Percentiles rank a stretch among this genome's conserved stretches.
Evolutionary conservation across 148 eudicot species (phyloP).

Genomic region (Nepenthes mirabilis): DNA sequence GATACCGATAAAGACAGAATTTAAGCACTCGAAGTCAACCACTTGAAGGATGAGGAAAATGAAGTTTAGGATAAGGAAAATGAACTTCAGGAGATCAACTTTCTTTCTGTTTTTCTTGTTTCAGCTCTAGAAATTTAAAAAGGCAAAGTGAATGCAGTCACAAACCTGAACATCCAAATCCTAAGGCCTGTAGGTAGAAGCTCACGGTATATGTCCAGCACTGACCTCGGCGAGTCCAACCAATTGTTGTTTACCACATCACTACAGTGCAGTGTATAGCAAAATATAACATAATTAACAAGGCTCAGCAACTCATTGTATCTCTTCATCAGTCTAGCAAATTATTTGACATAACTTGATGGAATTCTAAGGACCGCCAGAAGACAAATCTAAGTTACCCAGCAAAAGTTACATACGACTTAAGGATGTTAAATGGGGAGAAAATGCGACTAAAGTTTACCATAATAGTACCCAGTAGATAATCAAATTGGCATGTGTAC

Average conservation of each 20-base stretch:
- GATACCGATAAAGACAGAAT: no score
- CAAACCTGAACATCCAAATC: slow-evolving; percentile 91
- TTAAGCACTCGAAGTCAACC: no score
- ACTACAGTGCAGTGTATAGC: slow-evolving; percentile 21
- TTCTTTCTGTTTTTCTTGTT: no score
- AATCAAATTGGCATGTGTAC: no score
- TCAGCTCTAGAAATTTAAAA: background rate
- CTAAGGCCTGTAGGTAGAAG: slow-evolving; percentile 71
- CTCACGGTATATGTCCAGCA: slow-evolving; percentile 62
- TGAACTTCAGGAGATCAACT: background rate
- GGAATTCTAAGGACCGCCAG: background rate
- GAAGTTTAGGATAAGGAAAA: background rate
- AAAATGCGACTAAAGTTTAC: no score
- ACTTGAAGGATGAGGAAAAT: no score
- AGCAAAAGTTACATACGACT: no score
- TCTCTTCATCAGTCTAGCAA: background rate
- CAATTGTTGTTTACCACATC: slow-evolving; percentile 36
- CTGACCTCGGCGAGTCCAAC: slow-evolving; percentile 69
- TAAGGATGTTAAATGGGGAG: no score
- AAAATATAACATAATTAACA: background rate
- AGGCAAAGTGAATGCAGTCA: slow-evolving; percentile 1
- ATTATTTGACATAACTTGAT: background rate
- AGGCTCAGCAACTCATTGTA: background rate
- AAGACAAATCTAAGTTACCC: background rate
- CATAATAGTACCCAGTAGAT: no score